Conservation (phyloP, 192 early-diverging fungal genomes). For the Rhizoclosmatium sp. region DNA sequence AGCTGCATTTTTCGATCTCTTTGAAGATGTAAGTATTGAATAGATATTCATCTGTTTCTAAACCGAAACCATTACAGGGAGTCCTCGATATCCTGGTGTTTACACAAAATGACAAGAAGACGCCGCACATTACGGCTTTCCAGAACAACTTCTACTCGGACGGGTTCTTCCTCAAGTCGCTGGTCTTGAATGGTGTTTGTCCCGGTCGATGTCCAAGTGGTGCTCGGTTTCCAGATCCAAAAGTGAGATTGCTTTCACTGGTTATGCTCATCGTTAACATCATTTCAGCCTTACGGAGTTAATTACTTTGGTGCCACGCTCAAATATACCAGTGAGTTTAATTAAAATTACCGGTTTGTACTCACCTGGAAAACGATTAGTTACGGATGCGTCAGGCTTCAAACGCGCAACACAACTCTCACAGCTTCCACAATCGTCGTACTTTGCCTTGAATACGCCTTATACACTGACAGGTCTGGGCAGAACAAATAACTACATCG, state of each 20-base stretch:
- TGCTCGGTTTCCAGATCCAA: conserved; percentile 49
- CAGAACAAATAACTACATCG: conserved; percentile 95
- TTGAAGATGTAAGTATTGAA: conserved; percentile 77
- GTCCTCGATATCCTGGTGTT: conserved; percentile 82
- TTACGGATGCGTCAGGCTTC: conserved; percentile 78
- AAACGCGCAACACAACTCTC: conserved; percentile 81
- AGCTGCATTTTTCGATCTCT: conserved; percentile 89
- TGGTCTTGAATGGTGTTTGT: conserved; percentile 75
- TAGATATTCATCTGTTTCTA: conserved; percentile 6
- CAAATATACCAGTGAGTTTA: conserved; percentile 71
- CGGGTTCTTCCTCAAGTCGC: conserved; percentile 91
- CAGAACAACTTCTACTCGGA: conserved; percentile 94
- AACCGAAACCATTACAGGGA: conserved; percentile 57
- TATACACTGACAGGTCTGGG: conserved; percentile 89
- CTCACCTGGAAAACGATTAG: not conserved
- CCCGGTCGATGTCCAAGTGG: conserved; percentile 58
- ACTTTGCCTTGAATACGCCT: conserved; percentile 78
- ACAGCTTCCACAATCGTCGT: conserved; percentile 82
- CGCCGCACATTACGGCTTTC: conserved; percentile 60
- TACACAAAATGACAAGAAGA: conserved; percentile 41
- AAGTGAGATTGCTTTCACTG: conserved; percentile 31
- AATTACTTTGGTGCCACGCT: conserved; percentile 82
- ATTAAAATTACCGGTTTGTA: not conserved
- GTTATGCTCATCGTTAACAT: not conserved
- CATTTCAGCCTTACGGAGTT: conserved; percentile 78